A percentile compares a stretch with the other conserved stretches of the same genome.
These are phyloP conservation scores for Pelagophyceae sp. DNA, from an alignment of 352 stramenopile species.

Conservation along the genomic window DNA sequence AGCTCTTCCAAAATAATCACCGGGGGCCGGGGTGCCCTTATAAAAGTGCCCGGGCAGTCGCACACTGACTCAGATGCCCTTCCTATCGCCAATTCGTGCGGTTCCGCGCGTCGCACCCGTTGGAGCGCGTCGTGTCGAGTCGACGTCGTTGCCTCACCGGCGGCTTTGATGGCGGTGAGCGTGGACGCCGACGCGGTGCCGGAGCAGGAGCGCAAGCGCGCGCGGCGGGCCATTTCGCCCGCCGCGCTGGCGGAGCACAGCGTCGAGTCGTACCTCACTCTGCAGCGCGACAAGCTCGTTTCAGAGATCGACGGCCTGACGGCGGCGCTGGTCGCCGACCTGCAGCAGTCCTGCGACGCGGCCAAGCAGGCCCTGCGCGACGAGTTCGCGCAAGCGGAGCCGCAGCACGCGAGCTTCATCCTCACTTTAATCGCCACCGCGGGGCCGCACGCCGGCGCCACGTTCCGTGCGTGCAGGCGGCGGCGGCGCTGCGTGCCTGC, in stretches of 20 bases:
- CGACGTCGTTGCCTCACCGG: no score
- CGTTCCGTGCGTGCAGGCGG: not conserved
- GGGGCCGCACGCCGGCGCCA: not conserved
- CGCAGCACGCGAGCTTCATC: not conserved
- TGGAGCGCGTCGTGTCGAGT: no score
- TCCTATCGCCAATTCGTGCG: no score
- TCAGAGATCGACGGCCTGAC: constrained; percentile 8
- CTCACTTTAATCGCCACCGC: not conserved
- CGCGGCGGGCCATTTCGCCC: not conserved
- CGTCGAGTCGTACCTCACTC: constrained; percentile 7
- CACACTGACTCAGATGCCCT: no score
- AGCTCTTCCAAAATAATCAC: no score
- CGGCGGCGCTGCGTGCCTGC: no score
- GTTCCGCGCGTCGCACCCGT: no score
- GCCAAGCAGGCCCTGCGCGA: not conserved
- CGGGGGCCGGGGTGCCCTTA: no score
- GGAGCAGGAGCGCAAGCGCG: not conserved
- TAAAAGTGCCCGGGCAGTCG: no score
- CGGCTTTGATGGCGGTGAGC: no score
- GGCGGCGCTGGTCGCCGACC: not conserved
- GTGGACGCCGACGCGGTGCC: not conserved
- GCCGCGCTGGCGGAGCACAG: not conserved
- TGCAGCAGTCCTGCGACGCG: not conserved
- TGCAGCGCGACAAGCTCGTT: constrained; percentile 7
- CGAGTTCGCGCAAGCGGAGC: not conserved